Base-by-base conservation (phyloP, 1,139 yeast genomes). In the Protomyces pachydermus region DNA sequence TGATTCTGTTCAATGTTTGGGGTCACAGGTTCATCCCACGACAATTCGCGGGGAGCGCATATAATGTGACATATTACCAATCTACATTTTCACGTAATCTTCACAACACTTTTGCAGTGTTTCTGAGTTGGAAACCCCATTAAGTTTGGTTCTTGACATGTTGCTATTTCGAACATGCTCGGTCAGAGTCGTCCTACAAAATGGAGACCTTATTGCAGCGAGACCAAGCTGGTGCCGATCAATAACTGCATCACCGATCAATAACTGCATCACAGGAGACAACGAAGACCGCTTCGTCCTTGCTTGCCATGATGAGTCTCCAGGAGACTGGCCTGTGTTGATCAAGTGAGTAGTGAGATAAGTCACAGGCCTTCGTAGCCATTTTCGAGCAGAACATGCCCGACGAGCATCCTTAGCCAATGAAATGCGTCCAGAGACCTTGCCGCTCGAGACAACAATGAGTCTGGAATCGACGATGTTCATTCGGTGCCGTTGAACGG, bases 221-320 rank as follows among this genome's bases (percentile, higher is more conserved):
- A 37, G n/a, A n/a, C 10, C 14, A 54, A 23, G 51, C 38, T 54
- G 1, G 58, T 12, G 3, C 35, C 51, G 14, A 35, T 37, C 35
- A n/a, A 54, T 38, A 14, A 34, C 14, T 54, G 39, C 25, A 51
- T 54, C 51, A 14, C 58, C 51, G 14, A 35, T 37, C 35, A n/a
- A 54, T 38, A 14, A 34, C 14, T 54, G 39, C 25, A 51, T 54
- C 51, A 14, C 58, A 6, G 58, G 51, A 6, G n/a, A 35, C 51
- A 32, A 20, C 12, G n/a, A 6, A 5, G 35, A 37, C 9, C 58
- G 58, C 8, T 20, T 51, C 2, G 37, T 54, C 37, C 37, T 39
- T 34, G 37, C 37, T n/a, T 23, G 20, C 14, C 48, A 12, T 4
- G 58, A 54, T 20, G 23, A 42, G 25, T 42, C 48, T 16, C 48